These are phyloP conservation scores for Solanum hybrid DNA, from an alignment of 305 asterid genomes.

Conservation along the genomic window DNA sequence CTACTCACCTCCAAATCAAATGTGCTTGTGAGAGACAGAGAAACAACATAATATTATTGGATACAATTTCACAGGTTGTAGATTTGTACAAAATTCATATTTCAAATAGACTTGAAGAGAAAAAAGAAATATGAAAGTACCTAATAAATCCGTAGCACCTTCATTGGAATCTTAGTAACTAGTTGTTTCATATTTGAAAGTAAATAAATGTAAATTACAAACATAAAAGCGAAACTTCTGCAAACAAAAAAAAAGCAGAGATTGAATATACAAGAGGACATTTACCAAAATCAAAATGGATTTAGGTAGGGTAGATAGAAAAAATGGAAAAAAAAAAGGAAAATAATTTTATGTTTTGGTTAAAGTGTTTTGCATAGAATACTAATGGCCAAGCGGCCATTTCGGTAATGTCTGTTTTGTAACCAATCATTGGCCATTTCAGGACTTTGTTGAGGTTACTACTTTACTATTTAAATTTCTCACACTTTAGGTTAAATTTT, in stretches of 20 bases:
- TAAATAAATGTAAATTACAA: background rate
- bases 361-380: background rate
- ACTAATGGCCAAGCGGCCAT: background rate
- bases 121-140: background rate
- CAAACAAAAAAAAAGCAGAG: background rate
- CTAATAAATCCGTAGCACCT: background rate
- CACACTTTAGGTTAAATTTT: background rate
- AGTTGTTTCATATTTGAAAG: background rate
- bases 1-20: background rate
- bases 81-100: background rate
- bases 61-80: background rate
- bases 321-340: background rate
- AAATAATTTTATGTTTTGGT: background rate
- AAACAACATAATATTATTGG: background rate
- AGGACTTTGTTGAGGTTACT: background rate
- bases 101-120: background rate
- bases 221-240: background rate
- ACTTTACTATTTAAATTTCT: background rate
- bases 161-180: background rate
- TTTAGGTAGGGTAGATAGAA: background rate
- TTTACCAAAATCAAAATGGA: background rate
- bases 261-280: background rate
- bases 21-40: background rate
- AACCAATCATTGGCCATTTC: background rate
- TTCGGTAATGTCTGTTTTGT: background rate